These are phyloP conservation scores for Centaurea solstitialis DNA, from an alignment of 129 eudicot genomes.

Conservation along the genomic window DNA sequence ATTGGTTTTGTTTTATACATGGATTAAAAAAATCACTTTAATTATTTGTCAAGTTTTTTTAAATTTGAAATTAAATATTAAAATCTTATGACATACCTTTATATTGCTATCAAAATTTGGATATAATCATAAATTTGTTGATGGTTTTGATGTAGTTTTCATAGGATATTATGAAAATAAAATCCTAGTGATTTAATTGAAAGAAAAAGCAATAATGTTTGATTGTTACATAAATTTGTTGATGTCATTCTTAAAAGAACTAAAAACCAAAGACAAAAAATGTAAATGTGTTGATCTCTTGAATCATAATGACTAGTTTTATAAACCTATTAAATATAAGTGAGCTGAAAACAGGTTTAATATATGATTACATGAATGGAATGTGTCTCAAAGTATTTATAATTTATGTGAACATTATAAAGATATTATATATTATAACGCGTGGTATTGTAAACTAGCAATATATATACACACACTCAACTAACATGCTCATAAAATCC, in stretches of 20 bases:
- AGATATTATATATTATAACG: too few species aligned
- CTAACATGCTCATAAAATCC: too few species aligned
- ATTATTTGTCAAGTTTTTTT: not conserved
- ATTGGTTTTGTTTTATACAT: not conserved
- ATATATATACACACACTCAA: too few species aligned
- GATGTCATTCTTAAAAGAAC: not conserved
- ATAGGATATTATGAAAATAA: conserved; percentile 15
- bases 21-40: not conserved
- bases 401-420: too few species aligned
- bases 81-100: not conserved
- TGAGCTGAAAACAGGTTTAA: not conserved
- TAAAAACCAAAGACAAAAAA: too few species aligned
- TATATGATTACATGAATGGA: too few species aligned
- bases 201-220: not conserved
- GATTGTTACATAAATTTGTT: not conserved
- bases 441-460: too few species aligned
- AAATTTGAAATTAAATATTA: not conserved
- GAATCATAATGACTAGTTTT: not conserved
- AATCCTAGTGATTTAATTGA: not conserved
- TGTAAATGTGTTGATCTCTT: not conserved
- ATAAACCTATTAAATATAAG: too few species aligned
- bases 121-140: not conserved
- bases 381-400: too few species aligned
- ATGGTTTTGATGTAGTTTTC: not conserved
- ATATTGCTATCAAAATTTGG: not conserved